Conservation (phyloP, 2,329 filamentous ascomycete species). For the Ophiocordyceps australis region DNA sequence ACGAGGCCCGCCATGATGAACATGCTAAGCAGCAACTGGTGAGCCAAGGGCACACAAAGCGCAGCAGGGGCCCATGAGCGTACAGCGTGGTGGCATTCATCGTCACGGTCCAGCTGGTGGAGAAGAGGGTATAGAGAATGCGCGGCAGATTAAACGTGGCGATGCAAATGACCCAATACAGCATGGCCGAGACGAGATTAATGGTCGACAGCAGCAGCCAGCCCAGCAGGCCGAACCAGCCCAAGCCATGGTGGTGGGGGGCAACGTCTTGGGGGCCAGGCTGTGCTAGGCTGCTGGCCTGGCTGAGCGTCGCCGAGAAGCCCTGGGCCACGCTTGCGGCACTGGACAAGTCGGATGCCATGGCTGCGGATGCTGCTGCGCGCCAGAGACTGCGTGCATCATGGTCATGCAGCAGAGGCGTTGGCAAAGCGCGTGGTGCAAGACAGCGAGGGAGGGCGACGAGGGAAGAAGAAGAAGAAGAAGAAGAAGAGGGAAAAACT, state of each 20-base stretch:
- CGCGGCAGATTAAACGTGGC: slow-evolving; percentile 78
- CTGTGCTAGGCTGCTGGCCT: too few species aligned
- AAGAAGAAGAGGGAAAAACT: not conserved
- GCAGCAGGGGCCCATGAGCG: slow-evolving; percentile 10
- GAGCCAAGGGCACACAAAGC: slow-evolving; percentile 3
- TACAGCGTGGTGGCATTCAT: slow-evolving; percentile 97
- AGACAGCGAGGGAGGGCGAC: not conserved
- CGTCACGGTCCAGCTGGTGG: slow-evolving; percentile 85
- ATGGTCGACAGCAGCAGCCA: slow-evolving; percentile 34
- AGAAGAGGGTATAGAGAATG: slow-evolving; percentile 77
- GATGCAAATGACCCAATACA: slow-evolving; percentile 72
- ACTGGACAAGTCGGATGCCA: slow-evolving; percentile 22
- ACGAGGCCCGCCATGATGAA: slow-evolving; percentile 60
- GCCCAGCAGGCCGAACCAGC: slow-evolving; percentile 40
- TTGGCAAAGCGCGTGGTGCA: slow-evolving; percentile 3
- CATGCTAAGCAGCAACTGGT: slow-evolving; percentile 32
- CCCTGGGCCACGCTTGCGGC: slow-evolving; percentile 14
- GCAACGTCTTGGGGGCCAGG: too few species aligned
- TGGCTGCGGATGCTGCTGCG: slow-evolving; percentile 14
- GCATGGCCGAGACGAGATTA: slow-evolving; percentile 34
- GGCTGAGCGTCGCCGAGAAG: slow-evolving; percentile 13
- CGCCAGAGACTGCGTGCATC: slow-evolving; percentile 12
- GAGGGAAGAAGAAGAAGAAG: not conserved
- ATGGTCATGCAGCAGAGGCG: slow-evolving; percentile 8
- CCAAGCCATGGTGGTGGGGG: too few species aligned